Evolutionary conservation across 176 grass and related monocot species (phyloP), one percentile per base, ranked within the genome.

Genomic region (Melocanna baccifera): DNA sequence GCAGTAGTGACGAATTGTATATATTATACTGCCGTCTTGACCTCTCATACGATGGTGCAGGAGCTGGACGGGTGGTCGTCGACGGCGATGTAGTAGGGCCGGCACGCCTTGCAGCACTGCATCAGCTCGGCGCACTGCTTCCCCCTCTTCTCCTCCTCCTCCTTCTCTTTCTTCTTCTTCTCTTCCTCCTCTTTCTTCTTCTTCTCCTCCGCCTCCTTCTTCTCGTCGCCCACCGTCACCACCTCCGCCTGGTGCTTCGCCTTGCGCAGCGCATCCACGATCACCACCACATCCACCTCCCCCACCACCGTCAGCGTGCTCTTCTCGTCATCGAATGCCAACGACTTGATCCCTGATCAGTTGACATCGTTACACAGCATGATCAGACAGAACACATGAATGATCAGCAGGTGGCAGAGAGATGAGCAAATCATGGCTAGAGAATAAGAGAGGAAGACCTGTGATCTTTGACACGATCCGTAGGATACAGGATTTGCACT

Each of bases 281-380:
- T 39, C 22, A 22, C 40, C 86, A 91, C 77, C 82, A 88, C 86
- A 83, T 91, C 90, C 86, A 86, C 86, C 0, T 88, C 86, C 59
- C 86, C 90, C 6, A 91, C 78, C 86, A 91, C 86, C 58, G 90
- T 91, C 50, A 91, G 86, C 15, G 90, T 91, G 86, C 50, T 82
- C 73, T 91, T 91, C 23, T 88, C 90, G 22, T 77, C 90, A 65
- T 91, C 90, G 48, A 62, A 91, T 1, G 86, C 18, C 86, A 91
- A 30, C 29, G 90, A 91, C 78, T 88, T 82, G 86, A 91, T 68
- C 13, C 90, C 90, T 91, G 26, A 16, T 12, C 14, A 29, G 26
- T 63, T 63, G 73, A 3, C 18, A 68, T 23, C 32, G 37, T 73
- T 11, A 36, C 12, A 48, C n/a, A 28, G 10, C 34, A 45, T 22